Evolutionary conservation across 441 rosid genomes (phyloP).

Genomic region (Pelargonium australe): DNA sequence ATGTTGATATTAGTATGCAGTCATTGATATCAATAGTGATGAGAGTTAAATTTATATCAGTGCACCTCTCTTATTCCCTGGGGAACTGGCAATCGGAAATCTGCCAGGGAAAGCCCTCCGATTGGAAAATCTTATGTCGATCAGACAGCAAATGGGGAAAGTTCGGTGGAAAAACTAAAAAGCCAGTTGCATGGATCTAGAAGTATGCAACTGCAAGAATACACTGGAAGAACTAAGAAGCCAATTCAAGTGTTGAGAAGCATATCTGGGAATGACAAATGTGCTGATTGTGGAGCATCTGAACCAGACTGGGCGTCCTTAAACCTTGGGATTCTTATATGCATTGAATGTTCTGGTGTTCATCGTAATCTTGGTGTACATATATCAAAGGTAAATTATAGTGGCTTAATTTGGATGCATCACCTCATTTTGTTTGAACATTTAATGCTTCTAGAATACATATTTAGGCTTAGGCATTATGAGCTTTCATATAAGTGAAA

Average conservation of each 20-base stretch:
- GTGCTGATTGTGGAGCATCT: conserved; percentile 98
- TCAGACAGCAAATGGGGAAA: conserved; percentile 68
- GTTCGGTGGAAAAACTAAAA: conserved; percentile 13
- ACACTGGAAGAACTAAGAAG: conserved; percentile 64
- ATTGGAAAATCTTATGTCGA: conserved; percentile 93
- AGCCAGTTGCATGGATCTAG: conserved; percentile 56
- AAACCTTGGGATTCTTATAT: conserved; percentile 92
- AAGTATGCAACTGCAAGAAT: conserved; percentile 42
- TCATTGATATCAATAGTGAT: conserved; percentile 14
- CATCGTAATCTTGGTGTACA: conserved; percentile 99
- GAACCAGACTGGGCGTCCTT: conserved; percentile 99
- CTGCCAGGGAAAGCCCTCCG: conserved; percentile 95
- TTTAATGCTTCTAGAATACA: neutral
- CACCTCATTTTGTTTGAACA: neutral
- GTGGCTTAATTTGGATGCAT: neutral
- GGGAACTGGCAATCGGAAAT: conserved; percentile 93
- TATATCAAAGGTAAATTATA: conserved; percentile 67
- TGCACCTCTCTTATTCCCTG: conserved; percentile 64
- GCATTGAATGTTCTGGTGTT: conserved; percentile 98
- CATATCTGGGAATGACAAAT: conserved; percentile 88
- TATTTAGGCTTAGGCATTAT: too few species aligned
- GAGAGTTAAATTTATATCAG: conserved; percentile 42
- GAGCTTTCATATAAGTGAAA: too few species aligned
- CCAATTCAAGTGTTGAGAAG: conserved; percentile 75
- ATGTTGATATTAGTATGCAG: conserved; percentile 12